Evolutionary conservation across 306 rosid genomes (phyloP).

Genomic region (Glycine tomentella): DNA sequence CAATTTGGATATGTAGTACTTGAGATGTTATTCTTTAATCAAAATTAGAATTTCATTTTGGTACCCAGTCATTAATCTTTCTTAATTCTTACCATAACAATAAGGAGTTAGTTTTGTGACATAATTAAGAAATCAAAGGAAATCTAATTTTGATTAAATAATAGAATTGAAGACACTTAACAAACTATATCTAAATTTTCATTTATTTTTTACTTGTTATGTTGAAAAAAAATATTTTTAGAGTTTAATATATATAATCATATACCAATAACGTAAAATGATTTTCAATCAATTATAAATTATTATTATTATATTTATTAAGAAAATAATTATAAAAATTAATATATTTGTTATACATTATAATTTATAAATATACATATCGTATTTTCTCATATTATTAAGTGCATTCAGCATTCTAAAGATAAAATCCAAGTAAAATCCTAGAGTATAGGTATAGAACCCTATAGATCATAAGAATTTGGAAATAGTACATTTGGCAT

Average conservation of each 20-base stretch:
- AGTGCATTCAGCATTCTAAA: not conserved
- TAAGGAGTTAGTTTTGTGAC: not conserved
- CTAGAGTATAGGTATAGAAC: not conserved
- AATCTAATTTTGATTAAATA: not conserved
- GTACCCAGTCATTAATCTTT: too few relatives aligned
- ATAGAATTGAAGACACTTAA: not conserved
- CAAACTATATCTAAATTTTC: not conserved
- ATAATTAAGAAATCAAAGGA: not conserved
- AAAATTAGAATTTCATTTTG: too few relatives aligned
- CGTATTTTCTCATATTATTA: not conserved
- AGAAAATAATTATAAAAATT: too few relatives aligned
- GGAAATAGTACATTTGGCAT: not conserved
- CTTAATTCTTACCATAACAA: too few relatives aligned
- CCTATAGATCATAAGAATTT: not conserved
- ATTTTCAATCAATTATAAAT: too few relatives aligned
- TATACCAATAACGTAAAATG: too few relatives aligned
- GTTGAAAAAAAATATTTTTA: too few relatives aligned
- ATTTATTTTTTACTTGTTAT: not conserved
- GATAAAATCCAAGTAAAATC: not conserved
- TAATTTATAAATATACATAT: too few relatives aligned
- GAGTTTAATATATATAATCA: too few relatives aligned
- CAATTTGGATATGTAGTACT: not conserved
- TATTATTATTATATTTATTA: too few relatives aligned
- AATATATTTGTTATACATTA: too few relatives aligned
- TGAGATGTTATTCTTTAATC: too few relatives aligned